These are phyloP conservation scores for Pythium graminicola DNA, from an alignment of 352 stramenopile species.

Conservation along the genomic window DNA sequence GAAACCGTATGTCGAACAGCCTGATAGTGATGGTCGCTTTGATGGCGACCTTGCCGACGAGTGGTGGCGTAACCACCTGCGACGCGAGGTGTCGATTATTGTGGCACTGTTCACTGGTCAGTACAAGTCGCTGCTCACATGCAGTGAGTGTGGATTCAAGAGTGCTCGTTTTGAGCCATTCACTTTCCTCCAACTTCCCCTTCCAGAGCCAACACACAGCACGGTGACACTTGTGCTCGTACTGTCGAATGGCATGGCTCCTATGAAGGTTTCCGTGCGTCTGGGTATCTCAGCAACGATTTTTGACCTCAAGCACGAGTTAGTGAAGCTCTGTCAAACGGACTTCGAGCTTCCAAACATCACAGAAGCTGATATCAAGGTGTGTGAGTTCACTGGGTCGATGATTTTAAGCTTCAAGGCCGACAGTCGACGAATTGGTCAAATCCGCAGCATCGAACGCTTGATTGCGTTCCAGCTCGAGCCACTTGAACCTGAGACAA, in stretches of 20 bases:
- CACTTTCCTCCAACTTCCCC: slow-evolving; percentile 81
- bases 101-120: slow-evolving; percentile 99
- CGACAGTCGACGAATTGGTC: slow-evolving; percentile 71
- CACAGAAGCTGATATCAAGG: slow-evolving; percentile 73
- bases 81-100: slow-evolving; percentile 97
- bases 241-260: slow-evolving; percentile 58
- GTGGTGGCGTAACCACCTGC: slow-evolving; percentile 98
- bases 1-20: slow-evolving; percentile 97
- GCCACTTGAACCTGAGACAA: slow-evolving; percentile 52
- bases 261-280: slow-evolving; percentile 75
- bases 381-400: slow-evolving; percentile 80
- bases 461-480: slow-evolving; percentile 84
- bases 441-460: slow-evolving; percentile 83
- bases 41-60: slow-evolving; percentile 97
- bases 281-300: slow-evolving; percentile 78
- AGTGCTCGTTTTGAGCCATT: slow-evolving; percentile 92
- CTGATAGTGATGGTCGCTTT: slow-evolving; percentile 95
- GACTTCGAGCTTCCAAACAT: slow-evolving; percentile 63
- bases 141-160: slow-evolving; percentile 94
- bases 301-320: slow-evolving; percentile 80
- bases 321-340: slow-evolving; percentile 71
- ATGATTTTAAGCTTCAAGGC: slow-evolving; percentile 87
- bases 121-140: slow-evolving; percentile 97
- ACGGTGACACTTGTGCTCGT: slow-evolving; percentile 79
- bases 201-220: slow-evolving; percentile 83